phyloP scores from a whole-genome alignment of 129 eudicot species.

The sunflower (Helianthus annuus) region DNA sequence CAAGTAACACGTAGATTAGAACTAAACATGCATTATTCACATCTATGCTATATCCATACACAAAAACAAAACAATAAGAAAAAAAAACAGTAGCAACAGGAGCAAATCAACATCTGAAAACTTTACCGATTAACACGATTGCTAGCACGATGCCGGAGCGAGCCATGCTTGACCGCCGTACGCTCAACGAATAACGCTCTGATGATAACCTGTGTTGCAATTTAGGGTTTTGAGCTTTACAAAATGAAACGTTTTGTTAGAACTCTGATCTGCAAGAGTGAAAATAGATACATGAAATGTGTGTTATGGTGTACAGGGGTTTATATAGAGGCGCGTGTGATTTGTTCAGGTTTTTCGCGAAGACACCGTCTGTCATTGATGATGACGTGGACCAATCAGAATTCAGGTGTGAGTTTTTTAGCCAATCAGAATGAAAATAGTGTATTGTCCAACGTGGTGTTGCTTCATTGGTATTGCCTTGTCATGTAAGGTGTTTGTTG shows the following conservation, averaged over 20 bases:
- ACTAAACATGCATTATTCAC: conserved; percentile 3
- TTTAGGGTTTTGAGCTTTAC: conserved; percentile 12
- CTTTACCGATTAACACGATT: conserved; percentile 31
- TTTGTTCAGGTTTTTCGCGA: conserved; percentile 27
- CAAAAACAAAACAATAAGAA: background rate
- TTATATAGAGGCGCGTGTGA: conserved; percentile 8
- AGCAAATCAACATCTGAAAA: conserved; percentile 11
- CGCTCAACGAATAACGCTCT: background rate
- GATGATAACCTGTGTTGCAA: background rate
- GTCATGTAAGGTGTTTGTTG: conserved; percentile 12
- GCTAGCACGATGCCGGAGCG: conserved; percentile 32
- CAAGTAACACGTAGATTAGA: no score
- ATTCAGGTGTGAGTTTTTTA: conserved; percentile 10
- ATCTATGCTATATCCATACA: background rate
- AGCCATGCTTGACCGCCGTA: conserved; percentile 20
- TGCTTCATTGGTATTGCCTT: conserved; percentile 19
- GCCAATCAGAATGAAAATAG: conserved; percentile 23
- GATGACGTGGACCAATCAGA: conserved; percentile 40
- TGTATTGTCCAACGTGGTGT: conserved; percentile 33
- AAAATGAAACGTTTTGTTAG: background rate
- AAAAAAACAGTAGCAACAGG: no score
- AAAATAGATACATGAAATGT: conserved; percentile 5
- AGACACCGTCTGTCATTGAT: conserved; percentile 4
- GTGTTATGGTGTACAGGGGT: conserved; percentile 1
- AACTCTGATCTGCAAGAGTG: conserved; percentile 14